These are phyloP conservation scores for Hyparrhenia diplandra DNA, from an alignment of 176 grass and related monocot species.

Conservation along the genomic window DNA sequence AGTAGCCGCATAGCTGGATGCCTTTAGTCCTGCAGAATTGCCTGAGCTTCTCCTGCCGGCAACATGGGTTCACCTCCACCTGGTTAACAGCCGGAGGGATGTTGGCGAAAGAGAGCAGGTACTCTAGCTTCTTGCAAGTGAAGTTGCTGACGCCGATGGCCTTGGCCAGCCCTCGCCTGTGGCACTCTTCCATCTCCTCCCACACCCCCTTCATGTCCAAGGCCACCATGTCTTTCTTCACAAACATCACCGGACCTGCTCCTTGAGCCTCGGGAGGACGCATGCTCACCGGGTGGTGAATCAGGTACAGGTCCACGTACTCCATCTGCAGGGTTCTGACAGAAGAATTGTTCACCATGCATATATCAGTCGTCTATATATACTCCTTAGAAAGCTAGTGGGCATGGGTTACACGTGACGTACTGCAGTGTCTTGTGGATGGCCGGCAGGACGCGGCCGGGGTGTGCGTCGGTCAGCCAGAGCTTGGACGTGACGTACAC, in stretches of 20 bases:
- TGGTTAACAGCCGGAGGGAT: slow-evolving; percentile 8
- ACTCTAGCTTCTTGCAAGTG: slow-evolving; percentile 24
- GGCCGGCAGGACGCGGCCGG: slow-evolving; percentile 18
- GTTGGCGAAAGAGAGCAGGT: not conserved
- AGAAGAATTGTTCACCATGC: too few species aligned
- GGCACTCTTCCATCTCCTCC: slow-evolving; percentile 37
- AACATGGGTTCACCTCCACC: slow-evolving; percentile 48
- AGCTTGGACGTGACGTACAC: slow-evolving; percentile 46
- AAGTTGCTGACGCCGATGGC: slow-evolving; percentile 37
- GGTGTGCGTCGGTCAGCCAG: slow-evolving; percentile 23
- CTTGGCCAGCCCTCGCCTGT: not conserved
- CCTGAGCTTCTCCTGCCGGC: slow-evolving; percentile 52
- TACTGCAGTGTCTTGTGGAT: slow-evolving; percentile 15
- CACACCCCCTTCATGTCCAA: slow-evolving; percentile 19
- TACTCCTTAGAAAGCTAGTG: too few species aligned
- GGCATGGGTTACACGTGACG: not conserved
- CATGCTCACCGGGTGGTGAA: slow-evolving; percentile 8
- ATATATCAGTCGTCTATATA: too few species aligned
- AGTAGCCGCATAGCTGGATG: slow-evolving; percentile 43
- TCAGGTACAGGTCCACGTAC: slow-evolving; percentile 21
- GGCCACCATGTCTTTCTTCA: not conserved
- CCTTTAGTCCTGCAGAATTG: slow-evolving; percentile 25
- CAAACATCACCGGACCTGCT: not conserved
- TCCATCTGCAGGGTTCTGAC: slow-evolving; percentile 12
- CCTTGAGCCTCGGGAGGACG: not conserved